phyloP scores from a whole-genome alignment of 2,329 filamentous ascomycete species.

The Trichophyton simii region DNA sequence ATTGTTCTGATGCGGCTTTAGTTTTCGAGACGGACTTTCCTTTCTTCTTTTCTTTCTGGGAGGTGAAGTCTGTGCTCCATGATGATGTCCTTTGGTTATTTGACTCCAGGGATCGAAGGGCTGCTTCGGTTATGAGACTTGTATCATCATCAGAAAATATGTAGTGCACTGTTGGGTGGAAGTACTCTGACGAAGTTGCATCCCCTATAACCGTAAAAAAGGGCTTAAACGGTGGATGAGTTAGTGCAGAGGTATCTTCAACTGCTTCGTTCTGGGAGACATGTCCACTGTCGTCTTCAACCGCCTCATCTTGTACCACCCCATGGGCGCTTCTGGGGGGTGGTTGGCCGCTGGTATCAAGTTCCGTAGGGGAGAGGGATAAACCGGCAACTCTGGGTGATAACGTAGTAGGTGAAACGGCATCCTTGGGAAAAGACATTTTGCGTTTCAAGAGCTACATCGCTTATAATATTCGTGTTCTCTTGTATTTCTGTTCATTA shows the following conservation, averaged over 20 bases:
- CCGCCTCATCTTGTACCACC: neutral
- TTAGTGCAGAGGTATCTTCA: conserved; percentile 6
- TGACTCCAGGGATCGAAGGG: conserved; percentile 42
- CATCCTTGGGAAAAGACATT: conserved; percentile 27
- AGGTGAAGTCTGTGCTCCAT: conserved; percentile 8
- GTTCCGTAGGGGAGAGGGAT: neutral
- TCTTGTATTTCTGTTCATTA: neutral
- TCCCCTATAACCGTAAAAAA: conserved; percentile 82
- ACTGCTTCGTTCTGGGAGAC: neutral
- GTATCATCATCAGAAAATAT: conserved; percentile 87
- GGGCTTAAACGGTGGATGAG: conserved; percentile 50
- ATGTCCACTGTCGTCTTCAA: neutral
- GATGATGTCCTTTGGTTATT: conserved; percentile 22
- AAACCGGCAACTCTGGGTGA: conserved; percentile 13
- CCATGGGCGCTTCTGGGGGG: neutral
- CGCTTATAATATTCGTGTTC: neutral
- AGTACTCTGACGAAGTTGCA: conserved; percentile 55
- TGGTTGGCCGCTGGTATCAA: neutral
- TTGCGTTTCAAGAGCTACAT: conserved; percentile 8
- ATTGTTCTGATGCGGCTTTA: conserved; percentile 37
- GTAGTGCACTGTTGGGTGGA: conserved; percentile 82
- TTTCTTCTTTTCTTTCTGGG: conserved; percentile 7
- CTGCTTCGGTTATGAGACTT: conserved; percentile 57
- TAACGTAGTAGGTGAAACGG: conserved; percentile 17
- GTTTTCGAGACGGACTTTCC: conserved; percentile 11